Evolutionary conservation across 805 yeast genomes (phyloP).

Genomic region (Ogataea angusta): DNA sequence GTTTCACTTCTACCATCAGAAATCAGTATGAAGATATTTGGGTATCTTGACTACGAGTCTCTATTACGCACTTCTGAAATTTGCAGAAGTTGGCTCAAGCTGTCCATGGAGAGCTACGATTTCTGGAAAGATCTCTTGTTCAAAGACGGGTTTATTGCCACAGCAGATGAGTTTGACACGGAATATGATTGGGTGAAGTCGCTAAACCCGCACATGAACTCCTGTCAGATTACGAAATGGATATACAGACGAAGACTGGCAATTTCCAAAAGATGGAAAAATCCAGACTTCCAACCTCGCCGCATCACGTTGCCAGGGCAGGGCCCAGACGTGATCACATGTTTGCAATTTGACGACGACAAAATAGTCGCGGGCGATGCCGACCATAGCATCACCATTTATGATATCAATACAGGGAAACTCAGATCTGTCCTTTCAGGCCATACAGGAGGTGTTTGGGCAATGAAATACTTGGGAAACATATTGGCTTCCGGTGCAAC

Average conservation of each 20-base stretch:
- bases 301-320: conserved; percentile 66
- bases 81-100: conserved; percentile 62
- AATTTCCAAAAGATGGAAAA: conserved; percentile 75
- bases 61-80: conserved; percentile 62
- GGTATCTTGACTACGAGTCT: conserved; percentile 59
- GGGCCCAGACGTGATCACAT: conserved; percentile 83
- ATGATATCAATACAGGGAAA: conserved; percentile 70
- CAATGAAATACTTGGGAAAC: conserved; percentile 78
- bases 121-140: conserved; percentile 70
- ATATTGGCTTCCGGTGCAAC: conserved; percentile 92
- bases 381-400: conserved; percentile 76
- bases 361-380: conserved; percentile 92
- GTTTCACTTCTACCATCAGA: conserved; percentile 72
- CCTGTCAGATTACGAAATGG: conserved; percentile 22
- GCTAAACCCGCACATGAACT: conserved; percentile 9
- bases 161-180: conserved; percentile 40
- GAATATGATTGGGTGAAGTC: conserved; percentile 21
- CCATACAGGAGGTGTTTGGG: conserved; percentile 99
- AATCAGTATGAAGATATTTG: conserved; percentile 60
- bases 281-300: conserved; percentile 64
- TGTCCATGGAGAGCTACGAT: conserved; percentile 56
- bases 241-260: conserved; percentile 58
- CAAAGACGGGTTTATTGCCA: conserved; percentile 56
- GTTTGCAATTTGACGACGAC: conserved; percentile 89
- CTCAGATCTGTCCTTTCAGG: conserved; percentile 65